Evolutionary conservation across 225 moss, liverwort and hornwort species (phyloP).

Genomic region (Pleurozium schreberi): DNA sequence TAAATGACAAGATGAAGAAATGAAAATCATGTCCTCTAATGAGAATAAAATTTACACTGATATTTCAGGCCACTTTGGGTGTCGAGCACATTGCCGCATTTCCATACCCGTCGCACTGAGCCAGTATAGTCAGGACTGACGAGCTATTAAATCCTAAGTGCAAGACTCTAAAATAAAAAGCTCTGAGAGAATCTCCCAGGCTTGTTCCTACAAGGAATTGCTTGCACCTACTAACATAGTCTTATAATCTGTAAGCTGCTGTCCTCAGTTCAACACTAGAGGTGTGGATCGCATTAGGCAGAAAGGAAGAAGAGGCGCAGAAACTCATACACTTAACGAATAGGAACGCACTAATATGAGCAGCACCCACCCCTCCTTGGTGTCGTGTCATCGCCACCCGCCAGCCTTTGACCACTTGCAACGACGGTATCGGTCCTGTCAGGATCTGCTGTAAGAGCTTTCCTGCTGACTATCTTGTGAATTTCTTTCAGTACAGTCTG

Average conservation of each 20-base stretch:
- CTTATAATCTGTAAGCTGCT: constrained; percentile 1
- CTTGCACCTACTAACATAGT: constrained; percentile 1
- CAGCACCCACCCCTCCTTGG: constrained; percentile 47
- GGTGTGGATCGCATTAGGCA: neutral
- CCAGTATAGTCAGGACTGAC: constrained; percentile 2
- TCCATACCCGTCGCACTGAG: constrained; percentile 1
- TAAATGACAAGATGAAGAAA: neutral
- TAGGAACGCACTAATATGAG: constrained; percentile 19
- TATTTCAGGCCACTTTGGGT: constrained; percentile 14
- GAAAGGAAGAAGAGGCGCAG: neutral
- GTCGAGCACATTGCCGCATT: constrained; percentile 12
- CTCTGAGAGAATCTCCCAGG: neutral
- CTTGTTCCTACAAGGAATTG: constrained; percentile 8
- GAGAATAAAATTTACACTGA: constrained; percentile 20
- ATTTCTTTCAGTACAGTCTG: constrained; percentile 56
- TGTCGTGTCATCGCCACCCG: constrained; percentile 47
- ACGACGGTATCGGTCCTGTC: constrained; percentile 23
- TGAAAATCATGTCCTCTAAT: neutral
- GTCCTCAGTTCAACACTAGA: constrained; percentile 4
- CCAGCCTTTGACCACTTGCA: constrained; percentile 44
- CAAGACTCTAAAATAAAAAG: constrained; percentile 3
- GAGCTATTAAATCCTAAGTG: neutral
- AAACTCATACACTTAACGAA: neutral
- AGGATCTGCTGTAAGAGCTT: constrained; percentile 41
- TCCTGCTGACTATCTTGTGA: constrained; percentile 61